Percentiles rank a stretch among this genome's conserved stretches.
Evolutionary conservation across 495 filamentous ascomycete genomes (phyloP).

Genomic region (Penicillium bovifimosum): DNA sequence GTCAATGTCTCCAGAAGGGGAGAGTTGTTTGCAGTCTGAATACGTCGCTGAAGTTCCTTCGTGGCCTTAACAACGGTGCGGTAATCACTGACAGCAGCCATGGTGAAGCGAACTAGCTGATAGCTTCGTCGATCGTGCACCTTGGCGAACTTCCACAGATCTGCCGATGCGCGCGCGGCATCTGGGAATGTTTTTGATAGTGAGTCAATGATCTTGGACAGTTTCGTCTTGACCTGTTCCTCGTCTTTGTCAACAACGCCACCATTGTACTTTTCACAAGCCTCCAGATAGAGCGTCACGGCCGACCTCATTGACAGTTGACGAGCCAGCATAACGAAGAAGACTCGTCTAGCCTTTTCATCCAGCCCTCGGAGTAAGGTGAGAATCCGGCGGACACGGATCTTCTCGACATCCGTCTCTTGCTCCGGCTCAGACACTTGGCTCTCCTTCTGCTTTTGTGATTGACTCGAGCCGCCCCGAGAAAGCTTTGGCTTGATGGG

Average conservation of each 20-base stretch:
- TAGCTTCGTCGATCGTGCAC: conserved; percentile 86
- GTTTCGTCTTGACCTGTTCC: conserved; percentile 58
- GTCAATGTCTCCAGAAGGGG: conserved; percentile 70
- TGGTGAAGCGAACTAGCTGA: conserved; percentile 78
- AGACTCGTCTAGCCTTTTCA: conserved; percentile 71
- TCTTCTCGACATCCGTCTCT: conserved; percentile 69
- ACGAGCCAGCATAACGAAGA: conserved; percentile 78
- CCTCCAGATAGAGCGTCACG: conserved; percentile 64
- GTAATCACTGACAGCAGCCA: conserved; percentile 84
- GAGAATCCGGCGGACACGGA: conserved; percentile 79
- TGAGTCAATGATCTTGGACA: conserved; percentile 62
- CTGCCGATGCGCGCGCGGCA: conserved; percentile 53
- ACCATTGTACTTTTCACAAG: conserved; percentile 82
- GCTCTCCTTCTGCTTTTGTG: conserved; percentile 52
- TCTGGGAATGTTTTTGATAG: conserved; percentile 73
- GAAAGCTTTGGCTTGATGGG: conserved; percentile 64
- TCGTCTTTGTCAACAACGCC: conserved; percentile 73
- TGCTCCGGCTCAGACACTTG: conserved; percentile 41
- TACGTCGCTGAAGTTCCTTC: conserved; percentile 79
- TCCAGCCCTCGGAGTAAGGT: conserved; percentile 76
- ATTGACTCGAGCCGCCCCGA: conserved; percentile 54
- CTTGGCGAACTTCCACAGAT: conserved; percentile 88
- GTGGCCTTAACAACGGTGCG: conserved; percentile 82
- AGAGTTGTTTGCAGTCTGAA: conserved; percentile 57
- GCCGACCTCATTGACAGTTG: conserved; percentile 65